Evolutionary conservation across 495 filamentous ascomycete genomes (phyloP), one percentile per base, ranked within the genome.

Genomic region (Xylaria sp.): DNA sequence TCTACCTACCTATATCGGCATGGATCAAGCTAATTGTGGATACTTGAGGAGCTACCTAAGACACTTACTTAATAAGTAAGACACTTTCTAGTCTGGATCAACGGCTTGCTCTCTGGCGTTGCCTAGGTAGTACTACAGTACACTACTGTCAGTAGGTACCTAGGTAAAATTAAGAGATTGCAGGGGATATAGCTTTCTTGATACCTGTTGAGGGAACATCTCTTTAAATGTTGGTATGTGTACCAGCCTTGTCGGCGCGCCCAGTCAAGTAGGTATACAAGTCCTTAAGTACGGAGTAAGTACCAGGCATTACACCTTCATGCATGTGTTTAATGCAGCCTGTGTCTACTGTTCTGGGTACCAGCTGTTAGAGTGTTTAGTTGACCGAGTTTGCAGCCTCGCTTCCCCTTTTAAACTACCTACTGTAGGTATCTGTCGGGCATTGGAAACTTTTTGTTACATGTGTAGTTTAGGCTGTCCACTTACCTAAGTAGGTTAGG

Each of bases 1-100:
- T 55, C n/a, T 15, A 55, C 52, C 52, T 55, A 15, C 52, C 52
- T 55, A 29, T 55, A 55, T 31, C 17, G 52, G 52, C 17, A 55
- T 55, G 19, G 46, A 50, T 11, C n/a, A 11, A 8, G 46, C 46
- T 50, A 31, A 31, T 5, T 29, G 24, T 55, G 52, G 52, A 24
- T 55, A 14, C 50, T 24, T 24, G n/a, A n/a, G n/a, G n/a, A n/a
- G n/a, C n/a, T n/a, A n/a, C n/a, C n/a, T n/a, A n/a, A n/a, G n/a
- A n/a, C n/a, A n/a, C n/a, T n/a, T n/a, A n/a, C n/a, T n/a, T n/a
- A n/a, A n/a, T 26, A 53, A 21, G 1, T 29, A 11, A 29, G 48
- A 26, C 50, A 11, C 50, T 53, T 53, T 24, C 46, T 17, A 24
- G 46, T 24, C 46, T 50, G n/a, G 21, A 26, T 52, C 48, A 52